Evolutionary conservation across 805 yeast genomes (phyloP).

Genomic region (Saturnispora dispora): DNA sequence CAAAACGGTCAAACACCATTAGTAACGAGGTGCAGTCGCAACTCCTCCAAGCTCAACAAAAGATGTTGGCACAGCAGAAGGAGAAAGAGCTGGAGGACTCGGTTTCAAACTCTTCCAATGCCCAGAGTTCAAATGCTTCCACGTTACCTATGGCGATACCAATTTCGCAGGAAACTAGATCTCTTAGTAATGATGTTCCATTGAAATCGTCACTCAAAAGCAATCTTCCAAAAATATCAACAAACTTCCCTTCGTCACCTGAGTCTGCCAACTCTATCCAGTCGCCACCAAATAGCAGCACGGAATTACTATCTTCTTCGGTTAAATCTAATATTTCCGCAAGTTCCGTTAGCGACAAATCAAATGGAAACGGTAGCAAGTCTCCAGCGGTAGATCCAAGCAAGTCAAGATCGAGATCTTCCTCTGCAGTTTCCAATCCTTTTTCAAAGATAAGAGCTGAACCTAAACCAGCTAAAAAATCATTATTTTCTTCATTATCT

Average conservation of each 20-base stretch:
- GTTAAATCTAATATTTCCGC: slow-evolving; percentile 5
- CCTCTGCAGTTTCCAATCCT: slow-evolving; percentile 4
- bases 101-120: not conserved
- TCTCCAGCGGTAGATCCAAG: not conserved
- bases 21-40: slow-evolving; percentile 27
- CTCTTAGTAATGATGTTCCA: slow-evolving; percentile 2
- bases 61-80: slow-evolving; percentile 13
- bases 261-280: not conserved
- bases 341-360: not conserved
- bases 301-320: slow-evolving; percentile 7
- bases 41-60: slow-evolving; percentile 22
- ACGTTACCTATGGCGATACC: slow-evolving; percentile 2
- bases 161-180: not conserved
- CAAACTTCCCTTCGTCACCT: slow-evolving; percentile 1
- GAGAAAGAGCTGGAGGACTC: slow-evolving; percentile 4
- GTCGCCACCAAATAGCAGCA: not conserved
- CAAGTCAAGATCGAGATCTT: slow-evolving; percentile 10
- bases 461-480: slow-evolving; percentile 15
- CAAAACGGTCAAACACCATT: slow-evolving; percentile 31
- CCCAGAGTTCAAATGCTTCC: not conserved
- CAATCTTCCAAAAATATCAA: slow-evolving; percentile 1
- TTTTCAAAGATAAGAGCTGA: slow-evolving; percentile 6
- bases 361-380: not conserved
- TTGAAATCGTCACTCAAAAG: slow-evolving; percentile 11
- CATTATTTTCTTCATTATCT: slow-evolving; percentile 28